Evolutionary conservation across 2,329 filamentous ascomycete genomes (phyloP).

Genomic region (Aspergillus cejpii): DNA sequence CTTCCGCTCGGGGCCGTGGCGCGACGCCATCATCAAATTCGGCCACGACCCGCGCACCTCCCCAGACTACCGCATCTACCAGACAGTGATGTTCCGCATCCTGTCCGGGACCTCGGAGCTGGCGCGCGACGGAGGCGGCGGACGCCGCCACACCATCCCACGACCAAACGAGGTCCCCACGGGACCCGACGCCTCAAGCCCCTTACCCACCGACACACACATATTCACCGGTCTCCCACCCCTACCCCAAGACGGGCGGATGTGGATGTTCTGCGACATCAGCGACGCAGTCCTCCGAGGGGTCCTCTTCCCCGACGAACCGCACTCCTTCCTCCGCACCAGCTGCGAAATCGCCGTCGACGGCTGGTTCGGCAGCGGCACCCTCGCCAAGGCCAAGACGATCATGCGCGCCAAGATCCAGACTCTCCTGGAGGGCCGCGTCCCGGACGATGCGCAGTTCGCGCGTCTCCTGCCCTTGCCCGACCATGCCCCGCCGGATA

Average conservation of each 20-base stretch:
- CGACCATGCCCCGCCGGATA: slow-evolving; percentile 26
- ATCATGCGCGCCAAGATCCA: slow-evolving; percentile 84
- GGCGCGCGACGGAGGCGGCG: slow-evolving; percentile 25
- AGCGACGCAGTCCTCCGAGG: slow-evolving; percentile 65
- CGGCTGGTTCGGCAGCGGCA: slow-evolving; percentile 79
- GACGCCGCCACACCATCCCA: slow-evolving; percentile 26
- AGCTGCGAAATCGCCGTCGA: slow-evolving; percentile 57
- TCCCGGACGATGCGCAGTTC: slow-evolving; percentile 29
- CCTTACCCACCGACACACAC: slow-evolving; percentile 44
- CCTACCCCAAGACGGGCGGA: slow-evolving; percentile 72
- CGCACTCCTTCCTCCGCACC: slow-evolving; percentile 47
- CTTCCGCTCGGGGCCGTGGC: slow-evolving; percentile 87
- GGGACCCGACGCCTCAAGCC: slow-evolving; percentile 5
- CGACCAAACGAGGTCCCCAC: slow-evolving; percentile 15
- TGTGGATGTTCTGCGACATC: slow-evolving; percentile 93
- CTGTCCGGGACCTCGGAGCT: slow-evolving; percentile 33
- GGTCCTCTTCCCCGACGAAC: slow-evolving; percentile 58
- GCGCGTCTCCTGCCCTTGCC: slow-evolving; percentile 35
- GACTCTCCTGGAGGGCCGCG: slow-evolving; percentile 48
- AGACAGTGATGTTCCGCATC: slow-evolving; percentile 82
- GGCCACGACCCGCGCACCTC: slow-evolving; percentile 78
- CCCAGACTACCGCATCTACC: slow-evolving; percentile 71
- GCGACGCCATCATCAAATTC: slow-evolving; percentile 77
- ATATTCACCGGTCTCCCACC: slow-evolving; percentile 70
- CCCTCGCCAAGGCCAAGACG: slow-evolving; percentile 74